Base-by-base conservation (phyloP, 139 green algal species). In the Chlamydomonas sp. region DNA sequence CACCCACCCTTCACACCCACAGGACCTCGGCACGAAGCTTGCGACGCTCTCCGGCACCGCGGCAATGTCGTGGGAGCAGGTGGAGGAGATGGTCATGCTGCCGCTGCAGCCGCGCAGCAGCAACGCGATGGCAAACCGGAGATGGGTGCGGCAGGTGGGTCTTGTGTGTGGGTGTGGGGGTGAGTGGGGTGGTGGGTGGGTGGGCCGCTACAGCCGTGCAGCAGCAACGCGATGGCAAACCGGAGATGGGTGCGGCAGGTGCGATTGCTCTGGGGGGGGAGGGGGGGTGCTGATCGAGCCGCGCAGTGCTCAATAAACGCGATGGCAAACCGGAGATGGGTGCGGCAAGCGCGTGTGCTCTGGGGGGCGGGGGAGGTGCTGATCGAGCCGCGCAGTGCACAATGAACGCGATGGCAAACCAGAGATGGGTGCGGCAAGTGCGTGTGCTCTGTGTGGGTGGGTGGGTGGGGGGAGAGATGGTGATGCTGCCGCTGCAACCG, bases 51-150 rank as follows among this genome's bases (percentile, higher is more conserved):
- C 84, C 16, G 81, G 81, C 36, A 73, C 71, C 33, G 70, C 65
- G 0, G 72, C 69, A 3, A 79, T 84, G 57, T 83, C 75, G 5
- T 87, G 81, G 81, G 81, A 87, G 70, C 77, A 83, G 74, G 71
- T 87, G 34, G 81, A 87, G 71, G 81, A 87, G 73, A 73, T 87
- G 81, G 38, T 87, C 39, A 82, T 87, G 75, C 61, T 84, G 39
- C 81, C 81, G 24, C 67, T 87, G 35, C 75, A 86, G 60, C 81
- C 77, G 29, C 50, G 76, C 66, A 70, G 37, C 22, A 75, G 47
- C 8, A 30, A 34, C 8, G 48, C n/a, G n/a, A 69, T 37, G 2
- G 43, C 63, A 3, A 63, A 72, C n/a, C 69, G 78, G 58, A 78
- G 81, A 22, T 87, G 81, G 81, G 81, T 87, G 43, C 73, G 76